A percentile compares a stretch with the other conserved stretches of the same genome.
These are phyloP conservation scores for Paragyromitra xinjiangensis DNA, from an alignment of 495 filamentous ascomycete genomes.

Conservation along the genomic window DNA sequence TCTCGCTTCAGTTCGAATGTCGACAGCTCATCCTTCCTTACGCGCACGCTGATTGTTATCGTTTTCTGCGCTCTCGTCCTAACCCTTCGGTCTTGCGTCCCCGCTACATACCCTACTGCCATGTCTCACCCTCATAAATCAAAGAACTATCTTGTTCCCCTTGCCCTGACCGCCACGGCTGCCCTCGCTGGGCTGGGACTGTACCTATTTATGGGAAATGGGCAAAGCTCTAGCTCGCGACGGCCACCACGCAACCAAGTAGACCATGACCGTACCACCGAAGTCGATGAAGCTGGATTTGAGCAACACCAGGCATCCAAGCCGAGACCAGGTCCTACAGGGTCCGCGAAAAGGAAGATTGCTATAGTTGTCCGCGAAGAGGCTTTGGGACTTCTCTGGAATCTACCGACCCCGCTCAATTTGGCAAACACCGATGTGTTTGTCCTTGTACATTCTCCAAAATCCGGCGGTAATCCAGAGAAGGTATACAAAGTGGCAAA, in stretches of 20 bases:
- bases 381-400: slow-evolving; percentile 40
- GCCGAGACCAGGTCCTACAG: slow-evolving; percentile 12
- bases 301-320: not conserved
- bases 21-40: slow-evolving; percentile 2
- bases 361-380: slow-evolving; percentile 45
- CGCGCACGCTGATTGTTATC: not conserved
- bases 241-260: not conserved
- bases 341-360: slow-evolving; percentile 38
- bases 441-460: slow-evolving; percentile 47
- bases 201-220: slow-evolving; percentile 40
- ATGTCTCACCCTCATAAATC: slow-evolving; percentile 48
- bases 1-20: slow-evolving; percentile 31
- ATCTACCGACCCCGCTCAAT: slow-evolving; percentile 39
- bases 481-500: slow-evolving; percentile 45
- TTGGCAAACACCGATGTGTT: slow-evolving; percentile 45
- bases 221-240: not conserved
- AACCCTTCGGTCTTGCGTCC: slow-evolving; percentile 10
- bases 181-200: slow-evolving; percentile 47
- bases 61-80: not conserved
- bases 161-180: slow-evolving; percentile 49
- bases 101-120: not conserved
- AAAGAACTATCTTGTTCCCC: slow-evolving; percentile 48
- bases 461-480: slow-evolving; percentile 38
- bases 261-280: not conserved
- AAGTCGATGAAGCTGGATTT: slow-evolving; percentile 4